These are phyloP conservation scores for Fraxinus latifolia DNA, from an alignment of 305 asterid genomes.

Conservation along the genomic window DNA sequence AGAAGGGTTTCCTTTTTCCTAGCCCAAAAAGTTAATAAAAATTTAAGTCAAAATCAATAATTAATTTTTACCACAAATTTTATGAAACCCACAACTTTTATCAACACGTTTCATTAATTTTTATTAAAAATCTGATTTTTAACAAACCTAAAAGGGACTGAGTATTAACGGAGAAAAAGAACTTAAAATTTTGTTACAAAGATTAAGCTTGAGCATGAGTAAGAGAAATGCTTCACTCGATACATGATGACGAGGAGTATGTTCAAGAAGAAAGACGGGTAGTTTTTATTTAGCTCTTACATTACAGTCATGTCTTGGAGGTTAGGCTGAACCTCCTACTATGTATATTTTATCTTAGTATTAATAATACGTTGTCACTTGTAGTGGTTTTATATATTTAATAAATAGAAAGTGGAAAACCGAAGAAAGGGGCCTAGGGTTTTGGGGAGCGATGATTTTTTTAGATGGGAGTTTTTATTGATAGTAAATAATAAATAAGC, in stretches of 20 bases:
- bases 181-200: background rate
- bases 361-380: background rate
- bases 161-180: background rate
- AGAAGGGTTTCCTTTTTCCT: background rate
- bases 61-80: background rate
- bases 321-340: background rate
- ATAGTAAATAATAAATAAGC: background rate
- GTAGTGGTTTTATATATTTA: background rate
- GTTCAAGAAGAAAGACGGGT: background rate
- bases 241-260: background rate
- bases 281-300: background rate
- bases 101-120: background rate
- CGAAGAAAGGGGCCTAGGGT: background rate
- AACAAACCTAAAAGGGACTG: background rate
- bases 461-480: background rate
- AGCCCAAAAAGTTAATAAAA: background rate
- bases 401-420: background rate
- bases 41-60: background rate
- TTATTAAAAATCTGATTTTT: background rate
- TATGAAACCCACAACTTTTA: background rate
- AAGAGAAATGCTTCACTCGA: background rate
- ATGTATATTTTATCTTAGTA: background rate
- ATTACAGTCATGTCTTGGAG: background rate
- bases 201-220: background rate
- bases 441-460: background rate